Conservation (phyloP, 1,139 yeast genomes). For the Lodderomyces theae region DNA sequence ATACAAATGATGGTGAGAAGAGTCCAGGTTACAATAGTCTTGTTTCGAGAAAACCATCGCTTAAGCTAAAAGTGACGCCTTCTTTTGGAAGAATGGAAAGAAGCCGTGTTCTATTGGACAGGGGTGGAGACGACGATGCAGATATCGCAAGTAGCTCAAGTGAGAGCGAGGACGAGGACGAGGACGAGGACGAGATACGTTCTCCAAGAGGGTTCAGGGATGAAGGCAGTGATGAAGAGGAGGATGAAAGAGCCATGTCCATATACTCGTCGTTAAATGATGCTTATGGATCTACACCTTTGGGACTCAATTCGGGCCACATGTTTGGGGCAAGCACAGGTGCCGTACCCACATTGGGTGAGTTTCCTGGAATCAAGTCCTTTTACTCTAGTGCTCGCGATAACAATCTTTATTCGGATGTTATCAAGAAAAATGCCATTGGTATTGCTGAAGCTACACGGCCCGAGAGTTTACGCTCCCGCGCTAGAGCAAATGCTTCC, state of each 20-base stretch:
- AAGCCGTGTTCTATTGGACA: neutral
- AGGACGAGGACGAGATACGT: constrained; percentile 9
- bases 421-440: constrained; percentile 12
- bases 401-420: constrained; percentile 4
- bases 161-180: constrained; percentile 18
- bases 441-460: constrained; percentile 31
- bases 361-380: constrained; percentile 38
- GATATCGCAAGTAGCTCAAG: constrained; percentile 17
- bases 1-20: neutral
- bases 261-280: constrained; percentile 40
- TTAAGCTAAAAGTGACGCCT: constrained; percentile 16
- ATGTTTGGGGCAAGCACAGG: constrained; percentile 27
- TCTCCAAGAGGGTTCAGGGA: constrained; percentile 16
- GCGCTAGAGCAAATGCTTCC: constrained; percentile 67
- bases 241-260: constrained; percentile 55
- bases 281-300: constrained; percentile 16
- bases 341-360: constrained; percentile 44
- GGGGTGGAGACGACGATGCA: constrained; percentile 11
- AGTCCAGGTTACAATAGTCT: constrained; percentile 20
- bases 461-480: constrained; percentile 38
- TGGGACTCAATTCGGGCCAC: constrained; percentile 16
- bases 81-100: neutral
- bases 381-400: constrained; percentile 9
- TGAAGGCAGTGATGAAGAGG: constrained; percentile 31
- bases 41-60: constrained; percentile 19